Evolutionary conservation across 2,329 filamentous ascomycete species (phyloP).

Genomic region (Aspergillus viridinutans): DNA sequence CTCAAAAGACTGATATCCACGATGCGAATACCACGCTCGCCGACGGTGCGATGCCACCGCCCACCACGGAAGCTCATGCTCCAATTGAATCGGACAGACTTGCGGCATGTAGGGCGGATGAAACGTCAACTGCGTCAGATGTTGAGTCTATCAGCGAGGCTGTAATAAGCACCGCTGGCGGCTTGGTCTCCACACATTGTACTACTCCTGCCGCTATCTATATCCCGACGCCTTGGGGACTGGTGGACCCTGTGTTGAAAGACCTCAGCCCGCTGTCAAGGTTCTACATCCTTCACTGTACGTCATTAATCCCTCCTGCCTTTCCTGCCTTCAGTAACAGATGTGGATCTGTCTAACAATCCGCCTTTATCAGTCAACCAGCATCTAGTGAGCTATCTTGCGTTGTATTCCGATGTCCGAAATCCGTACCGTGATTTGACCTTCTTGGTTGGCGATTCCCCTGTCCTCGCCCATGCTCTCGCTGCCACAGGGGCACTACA

Average conservation of each 20-base stretch:
- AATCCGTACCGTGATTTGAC: conserved; percentile 50
- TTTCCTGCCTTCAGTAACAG: neutral
- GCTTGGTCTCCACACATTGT: neutral
- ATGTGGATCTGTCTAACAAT: conserved; percentile 13
- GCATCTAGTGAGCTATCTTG: conserved; percentile 42
- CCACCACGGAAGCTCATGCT: neutral
- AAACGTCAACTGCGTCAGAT: neutral
- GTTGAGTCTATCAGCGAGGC: neutral
- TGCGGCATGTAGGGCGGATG: neutral
- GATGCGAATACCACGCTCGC: neutral
- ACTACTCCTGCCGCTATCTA: conserved; percentile 10
- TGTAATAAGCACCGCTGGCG: neutral
- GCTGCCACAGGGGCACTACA: conserved; percentile 48
- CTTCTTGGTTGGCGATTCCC: conserved; percentile 41
- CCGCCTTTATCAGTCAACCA: conserved; percentile 26
- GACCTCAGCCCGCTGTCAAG: conserved; percentile 42
- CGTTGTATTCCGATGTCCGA: conserved; percentile 44
- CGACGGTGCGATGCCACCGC: neutral
- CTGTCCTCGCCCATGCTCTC: conserved; percentile 45
- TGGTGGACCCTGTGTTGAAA: conserved; percentile 47
- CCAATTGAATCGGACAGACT: conserved; percentile 8
- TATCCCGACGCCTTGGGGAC: conserved; percentile 33
- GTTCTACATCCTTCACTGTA: conserved; percentile 47
- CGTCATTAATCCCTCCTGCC: conserved; percentile 9
- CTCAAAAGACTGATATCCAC: conserved; percentile 5